Percentiles rank a stretch among this genome's conserved stretches.
Evolutionary conservation across 768 basidiomycete genomes (phyloP).

Genomic region (Pisolithus marmoratus): DNA sequence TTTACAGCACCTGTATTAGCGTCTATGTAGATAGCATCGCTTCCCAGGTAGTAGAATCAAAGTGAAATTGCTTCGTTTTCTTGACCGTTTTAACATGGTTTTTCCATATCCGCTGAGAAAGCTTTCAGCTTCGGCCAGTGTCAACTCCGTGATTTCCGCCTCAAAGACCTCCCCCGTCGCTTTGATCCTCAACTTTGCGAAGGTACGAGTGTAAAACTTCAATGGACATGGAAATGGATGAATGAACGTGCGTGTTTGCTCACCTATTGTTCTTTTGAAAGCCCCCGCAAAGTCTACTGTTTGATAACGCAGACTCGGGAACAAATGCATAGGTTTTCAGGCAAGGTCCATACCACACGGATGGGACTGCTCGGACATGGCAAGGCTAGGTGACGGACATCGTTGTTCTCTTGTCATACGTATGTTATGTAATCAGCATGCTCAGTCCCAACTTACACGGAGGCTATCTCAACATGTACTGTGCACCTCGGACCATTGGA

Average conservation of each 20-base stretch:
- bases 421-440: too few species aligned
- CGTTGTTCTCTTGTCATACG: too few species aligned
- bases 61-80: slow-evolving; percentile 88
- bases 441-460: too few species aligned
- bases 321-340: too few species aligned
- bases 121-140: slow-evolving; percentile 94
- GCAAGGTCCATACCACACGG: too few species aligned
- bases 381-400: too few species aligned
- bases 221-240: neutral
- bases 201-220: neutral
- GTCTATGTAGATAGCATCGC: slow-evolving; percentile 92
- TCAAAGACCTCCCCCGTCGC: slow-evolving; percentile 99
- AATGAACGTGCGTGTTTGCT: slow-evolving; percentile 23
- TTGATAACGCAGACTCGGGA: too few species aligned
- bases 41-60: slow-evolving; percentile 96
- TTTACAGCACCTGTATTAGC: slow-evolving; percentile 91
- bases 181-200: slow-evolving; percentile 83
- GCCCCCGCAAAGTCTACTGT: slow-evolving; percentile 95
- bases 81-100: slow-evolving; percentile 94
- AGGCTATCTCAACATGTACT: slow-evolving; percentile 97
- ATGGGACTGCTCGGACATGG: too few species aligned
- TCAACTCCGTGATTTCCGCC: slow-evolving; percentile 95
- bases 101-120: slow-evolving; percentile 97
- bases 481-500: slow-evolving; percentile 96
- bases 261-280: slow-evolving; percentile 93